Base-by-base conservation (phyloP, 1,139 yeast species). In the Spencermartinsiella ligniputridi region DNA sequence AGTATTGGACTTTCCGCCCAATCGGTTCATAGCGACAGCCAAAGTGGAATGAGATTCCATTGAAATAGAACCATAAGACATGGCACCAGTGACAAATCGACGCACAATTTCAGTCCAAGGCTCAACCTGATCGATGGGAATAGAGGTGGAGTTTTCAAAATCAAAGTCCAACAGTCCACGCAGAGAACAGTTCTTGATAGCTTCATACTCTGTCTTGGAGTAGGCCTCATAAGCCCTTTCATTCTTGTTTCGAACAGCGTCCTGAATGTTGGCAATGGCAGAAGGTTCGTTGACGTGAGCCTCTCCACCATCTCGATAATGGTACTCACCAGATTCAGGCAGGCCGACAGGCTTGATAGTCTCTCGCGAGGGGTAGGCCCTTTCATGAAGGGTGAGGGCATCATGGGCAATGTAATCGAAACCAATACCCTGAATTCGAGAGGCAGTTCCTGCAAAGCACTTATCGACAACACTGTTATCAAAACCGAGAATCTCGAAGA, bases 71-170 rank as follows among this genome's bases (percentile, higher is more conserved):
- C 98, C 98, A 62, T 92, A 92, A 3, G 97, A 89, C 98, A 92
- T 92, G 48, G 98, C 98, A 72, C 98, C 98, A 24, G 98, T 90
- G 56, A 90, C 92, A 64, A 92, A 92, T 61, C 98, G 81, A 61
- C 97, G 83, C 33, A 90, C 98, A 66, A 92, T 92, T 67, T 90
- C 98, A 35, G 97, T 92, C 98, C 98, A 92, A 40, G 98, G 98
- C 71, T 92, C 98, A 55, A 92, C 98, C 70, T 92, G 97, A 61
- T 92, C 98, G 52, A 92, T 71, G 46, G 97, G 97, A 48, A 92
- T 94, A 4, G 92, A 75, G 3, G 73, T 75, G 1, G 88, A 75
- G 52, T 66, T 67, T 33, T 79, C 87, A 61, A 69, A 86, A 66
- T 92, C 96, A 62, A 92, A 84, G 67, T 92, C 97, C 48, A 92